These are phyloP conservation scores for Ceratocystis colombiana DNA, from an alignment of 2,329 filamentous ascomycete genomes.

Conservation along the genomic window DNA sequence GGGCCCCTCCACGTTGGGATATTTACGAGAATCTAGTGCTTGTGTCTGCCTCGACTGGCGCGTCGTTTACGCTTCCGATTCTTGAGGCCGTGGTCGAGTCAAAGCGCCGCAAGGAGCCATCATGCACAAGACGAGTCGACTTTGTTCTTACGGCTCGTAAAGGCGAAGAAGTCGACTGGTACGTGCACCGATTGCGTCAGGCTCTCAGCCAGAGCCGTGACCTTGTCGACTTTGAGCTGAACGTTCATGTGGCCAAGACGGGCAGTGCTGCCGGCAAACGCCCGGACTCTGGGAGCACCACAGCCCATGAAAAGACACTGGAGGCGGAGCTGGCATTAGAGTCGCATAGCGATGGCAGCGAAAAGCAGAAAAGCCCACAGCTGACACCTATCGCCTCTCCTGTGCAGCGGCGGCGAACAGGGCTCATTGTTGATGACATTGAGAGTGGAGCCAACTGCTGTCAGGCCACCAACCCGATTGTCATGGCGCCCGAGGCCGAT, in stretches of 20 bases:
- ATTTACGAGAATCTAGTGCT: constrained; percentile 50
- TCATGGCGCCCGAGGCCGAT: constrained; percentile 27
- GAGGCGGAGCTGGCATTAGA: background rate
- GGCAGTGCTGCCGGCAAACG: constrained; percentile 26
- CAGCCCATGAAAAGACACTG: background rate
- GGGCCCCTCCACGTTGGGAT: constrained; percentile 46
- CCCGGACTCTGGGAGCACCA: background rate
- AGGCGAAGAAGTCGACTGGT: constrained; percentile 47
- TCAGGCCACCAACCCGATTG: constrained; percentile 17
- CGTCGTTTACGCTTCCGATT: constrained; percentile 51
- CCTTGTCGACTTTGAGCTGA: constrained; percentile 38
- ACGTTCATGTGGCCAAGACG: constrained; percentile 47
- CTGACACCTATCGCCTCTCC: background rate
- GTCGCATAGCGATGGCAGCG: constrained; percentile 3
- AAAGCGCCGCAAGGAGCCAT: constrained; percentile 29
- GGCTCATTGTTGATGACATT: constrained; percentile 17
- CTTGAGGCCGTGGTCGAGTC: constrained; percentile 44
- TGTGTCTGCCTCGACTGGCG: constrained; percentile 53
- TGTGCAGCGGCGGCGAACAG: constrained; percentile 3
- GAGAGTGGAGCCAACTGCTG: constrained; percentile 23
- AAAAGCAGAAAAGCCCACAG: background rate
- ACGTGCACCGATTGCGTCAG: constrained; percentile 41
- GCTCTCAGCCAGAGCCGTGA: constrained; percentile 37
- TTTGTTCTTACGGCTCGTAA: constrained; percentile 45
- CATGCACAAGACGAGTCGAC: constrained; percentile 45